Percentiles rank a stretch among this genome's conserved stretches.
These are phyloP conservation scores for Physcia stellaris DNA, from an alignment of 495 filamentous ascomycete genomes.

Conservation along the genomic window DNA sequence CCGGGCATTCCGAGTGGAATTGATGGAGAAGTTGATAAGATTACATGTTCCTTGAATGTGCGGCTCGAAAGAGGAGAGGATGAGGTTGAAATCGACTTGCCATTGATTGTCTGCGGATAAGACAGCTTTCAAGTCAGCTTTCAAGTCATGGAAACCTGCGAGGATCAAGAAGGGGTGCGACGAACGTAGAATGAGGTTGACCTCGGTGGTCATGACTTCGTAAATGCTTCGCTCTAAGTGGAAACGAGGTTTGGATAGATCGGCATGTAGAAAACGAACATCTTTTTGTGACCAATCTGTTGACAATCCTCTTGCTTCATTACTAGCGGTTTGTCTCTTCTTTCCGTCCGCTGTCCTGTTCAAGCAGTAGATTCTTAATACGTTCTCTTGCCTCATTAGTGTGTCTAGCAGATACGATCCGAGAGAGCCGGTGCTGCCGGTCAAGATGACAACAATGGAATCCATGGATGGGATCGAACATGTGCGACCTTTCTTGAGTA, in stretches of 20 bases:
- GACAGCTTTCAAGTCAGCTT: not conserved
- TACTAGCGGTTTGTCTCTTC: slow-evolving; percentile 15
- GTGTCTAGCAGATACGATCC: slow-evolving; percentile 22
- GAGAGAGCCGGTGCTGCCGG: slow-evolving; percentile 26
- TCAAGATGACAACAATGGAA: slow-evolving; percentile 17
- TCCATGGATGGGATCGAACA: not conserved
- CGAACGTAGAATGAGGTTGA: slow-evolving; percentile 16
- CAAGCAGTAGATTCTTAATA: slow-evolving; percentile 19
- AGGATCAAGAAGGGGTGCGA: not conserved
- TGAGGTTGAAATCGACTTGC: slow-evolving; percentile 24
- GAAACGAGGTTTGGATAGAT: not conserved
- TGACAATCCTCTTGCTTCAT: not conserved
- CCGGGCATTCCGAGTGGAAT: slow-evolving; percentile 24
- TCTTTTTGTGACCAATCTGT: slow-evolving; percentile 1
- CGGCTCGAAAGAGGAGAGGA: slow-evolving; percentile 20
- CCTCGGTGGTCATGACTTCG: slow-evolving; percentile 9
- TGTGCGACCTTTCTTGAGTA: not conserved
- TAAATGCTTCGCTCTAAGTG: slow-evolving; percentile 8
- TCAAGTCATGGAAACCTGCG: not conserved
- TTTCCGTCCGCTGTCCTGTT: slow-evolving; percentile 24
- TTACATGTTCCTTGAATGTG: slow-evolving; percentile 9
- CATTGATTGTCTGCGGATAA: slow-evolving; percentile 20
- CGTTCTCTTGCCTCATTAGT: slow-evolving; percentile 9
- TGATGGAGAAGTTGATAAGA: slow-evolving; percentile 17
- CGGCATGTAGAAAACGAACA: slow-evolving; percentile 2